Base-by-base conservation (phyloP, 768 basidiomycete genomes). In the Lactifluus hygrophoroides region DNA sequence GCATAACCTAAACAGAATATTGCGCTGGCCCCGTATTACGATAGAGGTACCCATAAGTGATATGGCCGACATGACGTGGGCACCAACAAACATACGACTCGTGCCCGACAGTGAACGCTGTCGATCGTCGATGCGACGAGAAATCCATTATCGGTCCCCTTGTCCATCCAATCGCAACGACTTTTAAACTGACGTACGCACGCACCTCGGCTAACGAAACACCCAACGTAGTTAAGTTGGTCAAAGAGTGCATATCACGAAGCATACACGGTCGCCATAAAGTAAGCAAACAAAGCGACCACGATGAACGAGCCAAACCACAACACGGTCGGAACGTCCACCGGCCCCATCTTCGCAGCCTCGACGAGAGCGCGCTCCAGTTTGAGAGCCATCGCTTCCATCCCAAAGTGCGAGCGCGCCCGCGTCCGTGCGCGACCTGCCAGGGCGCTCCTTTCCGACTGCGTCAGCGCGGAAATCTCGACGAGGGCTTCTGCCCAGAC, bases 401-500 rank as follows among this genome's bases (percentile, higher is more conserved):
- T 84, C 16, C 86, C 83, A 69, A 97, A 97, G 43, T 80, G 66
- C 23, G 74, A 73, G 53, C 74, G 73, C 16, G 90, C 90, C 9
- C 94, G 74, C 43, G 70, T 65, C 63, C 76, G 80, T 0, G 87
- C 87, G 2, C 84, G 75, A 28, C 66, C 68, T 1, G 77, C 76
- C 63, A 97, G 68, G 9, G 69, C 72, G 23, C 66, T 60, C 28
- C 85, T 72, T 45, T 83, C 79, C 1, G 64, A 66, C 0, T 64
- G 45, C 2, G 69, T 54, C 60, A 87, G 67, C 14, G 65, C 61
- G 19, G 85, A 74, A 44, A 96, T 83, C 45, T 84, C 79, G 3
- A 67, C 61, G 43, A 97, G 67, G 2, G 84, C 84, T 7, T 77
- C 72, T 2, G 88, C 81, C 95, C 95, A 97, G 4, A 77, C 69